Percentiles rank a stretch among this genome's conserved stretches.
phyloP scores from a whole-genome alignment of 1,284 basidiomycete genomes.

The Leccinum proximum region DNA sequence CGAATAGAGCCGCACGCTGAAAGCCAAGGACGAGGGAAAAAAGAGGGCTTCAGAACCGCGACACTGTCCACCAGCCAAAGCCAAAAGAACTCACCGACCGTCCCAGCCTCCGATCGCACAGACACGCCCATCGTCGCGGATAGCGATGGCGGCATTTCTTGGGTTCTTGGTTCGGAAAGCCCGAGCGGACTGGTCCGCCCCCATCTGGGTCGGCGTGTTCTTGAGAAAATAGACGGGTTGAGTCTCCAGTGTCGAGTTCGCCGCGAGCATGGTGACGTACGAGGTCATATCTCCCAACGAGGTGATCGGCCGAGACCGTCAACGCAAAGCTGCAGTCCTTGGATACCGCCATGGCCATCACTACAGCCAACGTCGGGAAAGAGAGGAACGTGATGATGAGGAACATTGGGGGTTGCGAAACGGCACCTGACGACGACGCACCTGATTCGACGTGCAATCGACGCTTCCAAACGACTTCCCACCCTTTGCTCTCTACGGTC shows the following conservation, averaged over 20 bases:
- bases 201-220: slow-evolving; percentile 13
- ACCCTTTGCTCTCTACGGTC: slow-evolving; percentile 71
- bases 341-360: not conserved
- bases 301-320: slow-evolving; percentile 34
- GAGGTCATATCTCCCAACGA: slow-evolving; percentile 64
- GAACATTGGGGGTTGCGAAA: not conserved
- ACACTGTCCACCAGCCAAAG: not conserved
- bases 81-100: slow-evolving; percentile 56
- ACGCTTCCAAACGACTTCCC: slow-evolving; percentile 67
- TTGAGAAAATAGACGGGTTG: not conserved
- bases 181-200: slow-evolving; percentile 18
- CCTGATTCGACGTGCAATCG: slow-evolving; percentile 80
- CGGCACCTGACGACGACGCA: slow-evolving; percentile 34
- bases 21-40: not conserved
- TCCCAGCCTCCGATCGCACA: slow-evolving; percentile 90
- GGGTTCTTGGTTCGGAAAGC: slow-evolving; percentile 69
- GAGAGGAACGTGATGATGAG: too few species aligned
- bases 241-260: not conserved
- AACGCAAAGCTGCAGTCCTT: slow-evolving; percentile 40
- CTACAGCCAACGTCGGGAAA: not conserved
- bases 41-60: too few species aligned
- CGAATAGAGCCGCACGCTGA: slow-evolving; percentile 76
- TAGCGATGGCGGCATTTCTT: slow-evolving; percentile 70
- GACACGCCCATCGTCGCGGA: slow-evolving; percentile 71
- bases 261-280: slow-evolving; percentile 32